Evolutionary conservation across 371 early-diverging fungal genomes (phyloP).

Genomic region (Mucor racemosus): DNA sequence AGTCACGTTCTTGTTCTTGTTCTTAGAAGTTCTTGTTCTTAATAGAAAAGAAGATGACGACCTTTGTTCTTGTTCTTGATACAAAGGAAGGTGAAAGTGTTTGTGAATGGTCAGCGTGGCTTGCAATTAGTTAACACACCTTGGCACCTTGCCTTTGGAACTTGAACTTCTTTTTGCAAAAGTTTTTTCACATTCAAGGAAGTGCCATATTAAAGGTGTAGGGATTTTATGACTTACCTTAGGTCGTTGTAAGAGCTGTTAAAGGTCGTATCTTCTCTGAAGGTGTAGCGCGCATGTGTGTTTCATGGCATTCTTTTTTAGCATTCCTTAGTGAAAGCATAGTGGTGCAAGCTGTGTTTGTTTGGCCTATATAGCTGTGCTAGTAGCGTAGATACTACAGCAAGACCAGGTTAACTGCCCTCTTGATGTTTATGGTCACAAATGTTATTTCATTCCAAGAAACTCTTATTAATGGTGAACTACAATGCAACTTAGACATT

Average conservation of each 20-base stretch:
- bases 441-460: constrained; percentile 20
- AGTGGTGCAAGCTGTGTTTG: constrained; percentile 12
- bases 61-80: no score
- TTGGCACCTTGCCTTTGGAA: no score
- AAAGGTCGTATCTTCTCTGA: constrained; percentile 19
- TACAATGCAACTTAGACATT: constrained; percentile 18
- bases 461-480: constrained; percentile 24
- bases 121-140: no score
- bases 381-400: constrained; percentile 19
- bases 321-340: no score
- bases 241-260: constrained; percentile 22
- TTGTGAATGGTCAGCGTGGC: no score
- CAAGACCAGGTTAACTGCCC: constrained; percentile 17
- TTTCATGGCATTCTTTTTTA: no score
- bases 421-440: constrained; percentile 18
- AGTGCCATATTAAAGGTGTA: constrained; percentile 12
- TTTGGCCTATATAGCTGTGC: constrained; percentile 20
- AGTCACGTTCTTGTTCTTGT: no score
- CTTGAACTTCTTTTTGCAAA: no score
- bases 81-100: no score
- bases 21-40: no score
- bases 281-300: neutral
- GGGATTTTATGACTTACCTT: constrained; percentile 19
- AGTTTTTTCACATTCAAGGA: neutral
- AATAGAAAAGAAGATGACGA: no score